Conservation (phyloP, 2,329 filamentous ascomycete genomes). For the Fusarium sp. region DNA sequence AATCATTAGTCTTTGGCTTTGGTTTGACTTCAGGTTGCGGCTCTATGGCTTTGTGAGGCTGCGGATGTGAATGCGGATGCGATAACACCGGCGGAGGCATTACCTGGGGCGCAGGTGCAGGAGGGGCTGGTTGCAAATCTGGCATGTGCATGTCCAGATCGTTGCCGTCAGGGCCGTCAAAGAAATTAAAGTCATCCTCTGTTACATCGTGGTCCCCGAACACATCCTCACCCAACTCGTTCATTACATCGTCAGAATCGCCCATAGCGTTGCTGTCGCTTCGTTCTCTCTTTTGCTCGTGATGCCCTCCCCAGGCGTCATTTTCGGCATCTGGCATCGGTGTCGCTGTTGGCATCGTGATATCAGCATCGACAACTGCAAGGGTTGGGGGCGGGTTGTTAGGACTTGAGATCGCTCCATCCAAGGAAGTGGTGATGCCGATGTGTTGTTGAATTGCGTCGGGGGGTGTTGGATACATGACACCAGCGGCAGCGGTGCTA, state of each 20-base stretch:
- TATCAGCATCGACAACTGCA: constrained; percentile 46
- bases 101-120: constrained; percentile 12
- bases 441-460: constrained; percentile 67
- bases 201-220: constrained; percentile 81
- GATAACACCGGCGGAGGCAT: constrained; percentile 8
- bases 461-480: constrained; percentile 77
- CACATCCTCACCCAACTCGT: constrained; percentile 73
- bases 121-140: constrained; percentile 29
- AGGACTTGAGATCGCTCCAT: constrained; percentile 65
- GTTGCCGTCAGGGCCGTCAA: constrained; percentile 65
- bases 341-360: constrained; percentile 30
- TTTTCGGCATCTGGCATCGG: constrained; percentile 37
- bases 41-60: constrained; percentile 17
- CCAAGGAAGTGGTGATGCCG: constrained; percentile 65
- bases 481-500: constrained; percentile 57
- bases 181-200: constrained; percentile 86
- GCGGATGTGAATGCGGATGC: constrained; percentile 5
- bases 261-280: constrained; percentile 53
- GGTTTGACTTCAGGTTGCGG: constrained; percentile 20
- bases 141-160: constrained; percentile 50
- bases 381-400: constrained; percentile 52
- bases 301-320: constrained; percentile 47
- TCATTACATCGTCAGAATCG: constrained; percentile 70
- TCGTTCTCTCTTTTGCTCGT: constrained; percentile 58
- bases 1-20: constrained; percentile 39